Evolutionary conservation across 176 grass and related monocot genomes (phyloP).

Genomic region (Microstegium vimineum): DNA sequence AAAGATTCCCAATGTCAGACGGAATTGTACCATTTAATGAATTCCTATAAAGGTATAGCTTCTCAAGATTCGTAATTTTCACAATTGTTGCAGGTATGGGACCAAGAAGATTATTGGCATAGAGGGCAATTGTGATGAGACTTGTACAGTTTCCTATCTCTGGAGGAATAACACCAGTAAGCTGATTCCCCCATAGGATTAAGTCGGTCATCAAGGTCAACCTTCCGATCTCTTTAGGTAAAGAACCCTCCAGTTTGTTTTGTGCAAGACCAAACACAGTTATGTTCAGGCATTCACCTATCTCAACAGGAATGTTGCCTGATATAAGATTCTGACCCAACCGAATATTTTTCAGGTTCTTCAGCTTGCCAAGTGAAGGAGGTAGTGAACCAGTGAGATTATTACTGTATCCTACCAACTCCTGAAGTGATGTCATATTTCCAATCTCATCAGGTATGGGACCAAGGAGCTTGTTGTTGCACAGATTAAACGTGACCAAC

Average conservation of each 20-base stretch:
- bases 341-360: slow-evolving; percentile 69
- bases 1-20: no score
- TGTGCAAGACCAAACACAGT: slow-evolving; percentile 85
- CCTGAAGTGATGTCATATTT: slow-evolving; percentile 61
- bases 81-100: slow-evolving; percentile 71
- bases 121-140: slow-evolving; percentile 71
- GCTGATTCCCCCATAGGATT: slow-evolving; percentile 77
- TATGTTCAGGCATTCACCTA: slow-evolving; percentile 65
- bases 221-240: slow-evolving; percentile 75
- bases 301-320: slow-evolving; percentile 78
- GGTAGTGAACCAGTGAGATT: slow-evolving; percentile 84
- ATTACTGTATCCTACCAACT: slow-evolving; percentile 86
- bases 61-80: slow-evolving; percentile 57
- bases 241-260: slow-evolving; percentile 58
- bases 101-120: slow-evolving; percentile 77
- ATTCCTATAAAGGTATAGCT: slow-evolving; percentile 87
- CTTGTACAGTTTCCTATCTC: slow-evolving; percentile 81
- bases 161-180: slow-evolving; percentile 64
- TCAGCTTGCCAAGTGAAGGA: slow-evolving; percentile 60
- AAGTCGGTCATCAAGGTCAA: slow-evolving; percentile 69
- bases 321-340: slow-evolving; percentile 85
- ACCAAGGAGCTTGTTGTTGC: slow-evolving; percentile 84
- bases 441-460: slow-evolving; percentile 75
- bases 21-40: slow-evolving; percentile 62
- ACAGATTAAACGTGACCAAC: slow-evolving; percentile 64